Percentiles rank a stretch among this genome's conserved stretches.
Conservation (phyloP, 306 rosid species). For the Quercus mongolica region DNA sequence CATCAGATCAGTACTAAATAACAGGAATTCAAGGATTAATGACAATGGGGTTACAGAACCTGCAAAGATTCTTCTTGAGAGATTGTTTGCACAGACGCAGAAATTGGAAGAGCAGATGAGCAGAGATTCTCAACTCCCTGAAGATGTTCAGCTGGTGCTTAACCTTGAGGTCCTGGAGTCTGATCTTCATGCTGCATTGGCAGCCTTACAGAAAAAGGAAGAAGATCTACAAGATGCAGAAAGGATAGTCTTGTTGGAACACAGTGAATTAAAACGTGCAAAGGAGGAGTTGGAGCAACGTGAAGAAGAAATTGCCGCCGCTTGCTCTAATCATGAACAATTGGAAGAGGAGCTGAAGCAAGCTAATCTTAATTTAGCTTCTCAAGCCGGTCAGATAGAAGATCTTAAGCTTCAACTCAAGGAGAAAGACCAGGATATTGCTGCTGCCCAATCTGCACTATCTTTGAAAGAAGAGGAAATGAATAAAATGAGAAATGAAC, state of each 20-base stretch:
- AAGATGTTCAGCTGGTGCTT: constrained; percentile 40
- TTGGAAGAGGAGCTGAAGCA: constrained; percentile 65
- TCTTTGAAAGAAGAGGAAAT: constrained; percentile 66
- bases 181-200: constrained; percentile 66
- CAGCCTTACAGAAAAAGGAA: constrained; percentile 67
- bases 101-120: constrained; percentile 58
- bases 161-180: constrained; percentile 63
- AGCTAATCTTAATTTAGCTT: constrained; percentile 52
- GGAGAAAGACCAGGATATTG: constrained; percentile 50
- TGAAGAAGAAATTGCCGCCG: constrained; percentile 60
- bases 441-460: constrained; percentile 27
- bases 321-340: constrained; percentile 45
- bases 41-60: constrained; percentile 65
- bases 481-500: constrained; percentile 47
- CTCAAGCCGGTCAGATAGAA: constrained; percentile 63
- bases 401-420: constrained; percentile 57
- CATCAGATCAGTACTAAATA: constrained; percentile 45
- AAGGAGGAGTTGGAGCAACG: constrained; percentile 73
- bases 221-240: constrained; percentile 72
- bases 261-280: constrained; percentile 47
- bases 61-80: constrained; percentile 76
- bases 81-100: constrained; percentile 79
- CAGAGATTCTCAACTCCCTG: constrained; percentile 31
- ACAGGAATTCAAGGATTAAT: constrained; percentile 32
- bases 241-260: constrained; percentile 54